Conservation (phyloP, 2,329 filamentous ascomycete species). For the Teratosphaeria nubilosa region DNA sequence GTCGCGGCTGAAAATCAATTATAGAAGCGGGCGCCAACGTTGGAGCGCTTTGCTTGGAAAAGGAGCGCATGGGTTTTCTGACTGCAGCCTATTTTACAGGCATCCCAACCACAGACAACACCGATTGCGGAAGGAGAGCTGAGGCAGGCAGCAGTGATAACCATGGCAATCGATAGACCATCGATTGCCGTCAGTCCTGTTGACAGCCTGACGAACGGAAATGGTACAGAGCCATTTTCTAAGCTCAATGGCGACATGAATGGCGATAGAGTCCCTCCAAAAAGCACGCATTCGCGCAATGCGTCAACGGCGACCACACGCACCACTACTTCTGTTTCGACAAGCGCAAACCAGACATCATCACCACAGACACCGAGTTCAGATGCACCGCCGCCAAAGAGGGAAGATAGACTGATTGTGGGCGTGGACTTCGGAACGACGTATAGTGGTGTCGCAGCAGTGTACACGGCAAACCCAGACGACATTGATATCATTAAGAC, state of each 20-base stretch:
- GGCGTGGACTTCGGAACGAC: conserved; percentile 81
- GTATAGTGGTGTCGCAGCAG: conserved; percentile 57
- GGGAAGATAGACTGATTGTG: conserved; percentile 56
- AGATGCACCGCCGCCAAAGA: conserved; percentile 3
- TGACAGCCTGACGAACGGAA: background rate
- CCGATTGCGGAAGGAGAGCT: background rate
- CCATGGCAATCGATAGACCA: background rate
- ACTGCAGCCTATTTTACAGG: background rate
- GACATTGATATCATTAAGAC: conserved; percentile 75
- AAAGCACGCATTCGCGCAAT: background rate
- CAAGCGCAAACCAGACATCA: background rate
- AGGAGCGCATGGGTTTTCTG: background rate
- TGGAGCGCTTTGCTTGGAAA: background rate
- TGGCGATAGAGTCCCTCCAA: background rate
- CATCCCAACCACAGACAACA: background rate
- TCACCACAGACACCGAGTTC: background rate
- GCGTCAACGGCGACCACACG: background rate
- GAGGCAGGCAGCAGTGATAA: background rate
- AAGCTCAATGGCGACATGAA: background rate
- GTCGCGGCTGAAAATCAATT: background rate
- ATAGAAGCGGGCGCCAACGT: background rate
- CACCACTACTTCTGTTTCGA: background rate
- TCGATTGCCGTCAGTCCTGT: background rate
- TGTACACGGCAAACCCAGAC: conserved; percentile 49
- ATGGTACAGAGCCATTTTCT: background rate